These are phyloP conservation scores for Boletus rex-veris DNA, from an alignment of 768 basidiomycete species.

Conservation along the genomic window DNA sequence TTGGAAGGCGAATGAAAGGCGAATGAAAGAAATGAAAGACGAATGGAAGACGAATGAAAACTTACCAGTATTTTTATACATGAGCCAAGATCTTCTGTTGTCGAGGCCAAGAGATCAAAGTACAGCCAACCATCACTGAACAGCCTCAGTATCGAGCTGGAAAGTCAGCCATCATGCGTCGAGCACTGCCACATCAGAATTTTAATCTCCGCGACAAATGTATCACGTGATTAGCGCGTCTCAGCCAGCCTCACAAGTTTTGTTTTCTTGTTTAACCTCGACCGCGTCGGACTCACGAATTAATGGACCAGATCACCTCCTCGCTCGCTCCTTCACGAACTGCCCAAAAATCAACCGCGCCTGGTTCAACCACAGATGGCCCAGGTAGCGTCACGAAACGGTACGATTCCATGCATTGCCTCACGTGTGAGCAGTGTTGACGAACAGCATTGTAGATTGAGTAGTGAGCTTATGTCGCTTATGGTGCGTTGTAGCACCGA, in stretches of 20 bases:
- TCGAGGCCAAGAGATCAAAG: no score
- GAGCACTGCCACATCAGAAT: background rate
- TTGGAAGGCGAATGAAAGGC: background rate
- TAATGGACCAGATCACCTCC: constrained; percentile 70
- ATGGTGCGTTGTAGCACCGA: constrained; percentile 56
- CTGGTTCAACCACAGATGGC: constrained; percentile 51
- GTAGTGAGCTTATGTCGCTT: constrained; percentile 82
- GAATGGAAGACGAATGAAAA: background rate
- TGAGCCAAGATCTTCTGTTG: background rate
- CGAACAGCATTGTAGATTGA: constrained; percentile 45
- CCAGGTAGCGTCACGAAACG: constrained; percentile 84
- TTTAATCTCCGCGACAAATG: background rate
- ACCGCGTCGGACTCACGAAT: constrained; percentile 2
- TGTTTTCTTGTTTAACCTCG: constrained; percentile 5
- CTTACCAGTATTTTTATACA: constrained; percentile 1
- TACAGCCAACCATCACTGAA: no score
- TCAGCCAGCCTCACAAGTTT: background rate
- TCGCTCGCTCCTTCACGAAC: constrained; percentile 59
- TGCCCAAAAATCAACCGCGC: constrained; percentile 52
- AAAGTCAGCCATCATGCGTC: no score
- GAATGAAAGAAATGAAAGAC: no score
- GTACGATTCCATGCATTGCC: constrained; percentile 34
- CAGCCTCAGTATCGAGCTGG: no score
- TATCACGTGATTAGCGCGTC: constrained; percentile 34
- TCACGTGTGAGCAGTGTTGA: background rate